Percentiles rank a stretch among this genome's conserved stretches.
Evolutionary conservation across 2,329 filamentous ascomycete species (phyloP).

Genomic region (Cordyceps cateniannulata): DNA sequence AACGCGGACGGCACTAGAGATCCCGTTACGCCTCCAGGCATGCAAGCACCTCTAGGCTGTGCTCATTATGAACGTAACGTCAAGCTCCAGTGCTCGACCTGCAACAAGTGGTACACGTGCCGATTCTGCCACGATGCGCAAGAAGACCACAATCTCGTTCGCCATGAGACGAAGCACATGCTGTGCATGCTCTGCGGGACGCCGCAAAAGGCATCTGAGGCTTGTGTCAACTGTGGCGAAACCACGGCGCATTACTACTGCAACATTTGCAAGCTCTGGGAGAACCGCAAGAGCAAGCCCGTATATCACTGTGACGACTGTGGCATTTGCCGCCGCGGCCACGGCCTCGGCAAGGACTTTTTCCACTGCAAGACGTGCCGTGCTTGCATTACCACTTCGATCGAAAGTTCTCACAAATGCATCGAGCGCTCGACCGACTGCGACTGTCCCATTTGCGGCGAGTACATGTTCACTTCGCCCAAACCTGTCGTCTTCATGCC

Average conservation of each 20-base stretch:
- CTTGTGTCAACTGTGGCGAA: conserved; percentile 70
- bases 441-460: conserved; percentile 92
- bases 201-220: conserved; percentile 73
- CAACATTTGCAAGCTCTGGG: conserved; percentile 92
- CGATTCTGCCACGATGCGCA: conserved; percentile 85
- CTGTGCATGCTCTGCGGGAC: conserved; percentile 92
- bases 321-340: conserved; percentile 86
- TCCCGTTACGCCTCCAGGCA: conserved; percentile 16
- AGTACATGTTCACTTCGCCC: conserved; percentile 92
- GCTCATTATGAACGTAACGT: conserved; percentile 93
- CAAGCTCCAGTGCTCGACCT: conserved; percentile 88
- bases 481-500: conserved; percentile 87
- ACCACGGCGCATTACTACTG: conserved; percentile 88
- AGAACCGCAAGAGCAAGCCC: conserved; percentile 81
- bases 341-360: conserved; percentile 92
- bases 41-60: conserved; percentile 62
- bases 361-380: conserved; percentile 98
- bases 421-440: conserved; percentile 92
- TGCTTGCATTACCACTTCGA: conserved; percentile 87
- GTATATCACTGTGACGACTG: conserved; percentile 97
- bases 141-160: conserved; percentile 72
- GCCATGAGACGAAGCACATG: conserved; percentile 88
- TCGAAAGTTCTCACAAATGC: conserved; percentile 80
- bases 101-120: conserved; percentile 89
- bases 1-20: conserved; percentile 40